Base-by-base conservation (phyloP, 306 rosid species). In the Lathyrus oleraceus region DNA sequence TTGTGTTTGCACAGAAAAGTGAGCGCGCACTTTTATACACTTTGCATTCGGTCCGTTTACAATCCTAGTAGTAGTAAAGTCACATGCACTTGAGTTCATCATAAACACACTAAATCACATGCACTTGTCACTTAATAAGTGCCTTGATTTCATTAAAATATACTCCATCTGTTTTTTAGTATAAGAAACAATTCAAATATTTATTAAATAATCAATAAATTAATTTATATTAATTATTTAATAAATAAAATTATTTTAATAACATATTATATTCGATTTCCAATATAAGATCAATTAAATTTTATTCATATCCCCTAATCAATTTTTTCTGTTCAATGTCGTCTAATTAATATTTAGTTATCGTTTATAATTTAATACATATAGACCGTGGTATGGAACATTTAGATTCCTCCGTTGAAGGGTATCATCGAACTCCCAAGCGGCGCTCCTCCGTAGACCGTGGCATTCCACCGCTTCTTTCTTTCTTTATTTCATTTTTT, bases 381-480 rank as follows among this genome's bases (percentile, higher is more conserved):
- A 23, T 23, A n/a, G n/a, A n/a, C n/a, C n/a, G n/a, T 1, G 3
- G 2, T 28, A 3, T 28, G 0, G 2, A 28, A 48, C 25, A 10
- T 65, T 74, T 16, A 5, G 5, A 39, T 20, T 51, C 44, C 27
- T 39, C 56, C 27, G 56, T 51, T 68, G 20, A 42, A 59, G 19
- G 6, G 0, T 16, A 47, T 15, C 13, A 14, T 44, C 49, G 17
- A 23, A 69, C 9, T 20, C 47, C 39, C 59, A 28, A 54, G 74
- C 65, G 42, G 25, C 73, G 45, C 21, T 28, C 40, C 21, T 40
- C 35, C 53, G 39, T 63, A 81, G 27, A 66, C 59, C 17, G 71
- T 47, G 30, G 86, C 83, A 64, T 38, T 73, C 65, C 75, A 62
- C 81, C 81, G 76, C 72, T 62, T 70, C 78, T 47, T 28, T 44